Percentiles rank a stretch among this genome's conserved stretches.
These are phyloP conservation scores for Talaromyces sp. DNA, from an alignment of 2,329 filamentous ascomycete genomes.

Conservation along the genomic window DNA sequence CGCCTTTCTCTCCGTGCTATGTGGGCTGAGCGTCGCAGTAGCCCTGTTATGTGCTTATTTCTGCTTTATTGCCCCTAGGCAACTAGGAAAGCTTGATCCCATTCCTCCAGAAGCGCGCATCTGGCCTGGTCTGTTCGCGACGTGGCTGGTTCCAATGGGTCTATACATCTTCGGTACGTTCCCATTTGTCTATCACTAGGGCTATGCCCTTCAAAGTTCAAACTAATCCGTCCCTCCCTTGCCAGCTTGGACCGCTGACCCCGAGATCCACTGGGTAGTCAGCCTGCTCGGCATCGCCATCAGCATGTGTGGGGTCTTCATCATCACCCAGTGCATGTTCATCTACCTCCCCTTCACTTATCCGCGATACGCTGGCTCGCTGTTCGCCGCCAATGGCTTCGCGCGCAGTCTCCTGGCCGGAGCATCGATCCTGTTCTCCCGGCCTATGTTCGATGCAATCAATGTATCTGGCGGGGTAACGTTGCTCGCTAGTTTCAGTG, in stretches of 20 bases:
- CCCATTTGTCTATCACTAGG: no score
- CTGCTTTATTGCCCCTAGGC: conserved; percentile 47
- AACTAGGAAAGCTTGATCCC: conserved; percentile 44
- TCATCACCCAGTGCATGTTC: conserved; percentile 42
- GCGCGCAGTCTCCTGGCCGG: conserved; percentile 27
- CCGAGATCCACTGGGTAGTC: conserved; percentile 49
- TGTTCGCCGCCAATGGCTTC: conserved; percentile 34
- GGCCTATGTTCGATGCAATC: conserved; percentile 25
- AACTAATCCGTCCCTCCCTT: no score
- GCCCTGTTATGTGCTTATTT: conserved; percentile 52
- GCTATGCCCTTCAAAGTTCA: no score
- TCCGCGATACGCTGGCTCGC: conserved; percentile 29
- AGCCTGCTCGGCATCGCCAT: conserved; percentile 49
- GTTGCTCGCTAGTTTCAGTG: conserved; percentile 35
- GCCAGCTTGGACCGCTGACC: conserved; percentile 46
- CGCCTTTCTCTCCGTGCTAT: conserved; percentile 57
- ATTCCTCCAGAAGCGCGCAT: conserved; percentile 52
- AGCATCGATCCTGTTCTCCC: conserved; percentile 31
- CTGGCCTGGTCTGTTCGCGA: conserved; percentile 49
- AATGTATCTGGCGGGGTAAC: conserved; percentile 27
- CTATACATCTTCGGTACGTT: conserved; percentile 47
- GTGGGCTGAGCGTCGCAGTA: conserved; percentile 46
- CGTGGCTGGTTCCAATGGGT: conserved; percentile 50
- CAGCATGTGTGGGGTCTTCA: conserved; percentile 33
- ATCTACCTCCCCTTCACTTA: conserved; percentile 35